phyloP scores from a whole-genome alignment of 495 filamentous ascomycete genomes.

The Trichoderma orchidacearum region DNA sequence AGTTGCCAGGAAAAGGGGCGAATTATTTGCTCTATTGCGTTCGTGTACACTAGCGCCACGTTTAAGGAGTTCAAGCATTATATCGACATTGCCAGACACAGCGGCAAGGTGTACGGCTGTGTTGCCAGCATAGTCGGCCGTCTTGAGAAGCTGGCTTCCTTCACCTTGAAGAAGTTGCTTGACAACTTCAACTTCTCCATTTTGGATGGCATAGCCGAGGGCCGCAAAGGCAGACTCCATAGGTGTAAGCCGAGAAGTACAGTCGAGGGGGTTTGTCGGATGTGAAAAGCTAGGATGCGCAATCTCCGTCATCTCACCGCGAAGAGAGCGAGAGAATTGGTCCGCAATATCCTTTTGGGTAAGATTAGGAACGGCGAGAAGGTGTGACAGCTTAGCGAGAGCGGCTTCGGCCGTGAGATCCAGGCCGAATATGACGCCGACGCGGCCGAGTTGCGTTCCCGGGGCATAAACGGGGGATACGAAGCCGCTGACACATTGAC shows the following conservation, averaged over 20 bases:
- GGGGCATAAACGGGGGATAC: constrained; percentile 87
- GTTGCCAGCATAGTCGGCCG: constrained; percentile 78
- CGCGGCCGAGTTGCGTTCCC: constrained; percentile 72
- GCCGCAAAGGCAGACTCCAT: constrained; percentile 47
- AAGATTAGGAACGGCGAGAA: constrained; percentile 57
- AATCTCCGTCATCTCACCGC: constrained; percentile 79
- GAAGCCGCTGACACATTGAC: constrained; percentile 79
- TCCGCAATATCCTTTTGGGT: constrained; percentile 45
- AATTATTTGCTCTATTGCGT: constrained; percentile 67
- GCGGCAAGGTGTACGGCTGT: constrained; percentile 60
- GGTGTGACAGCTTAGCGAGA: constrained; percentile 82
- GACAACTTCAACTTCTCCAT: constrained; percentile 52
- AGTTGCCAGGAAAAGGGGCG: constrained; percentile 68
- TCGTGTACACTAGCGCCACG: constrained; percentile 79
- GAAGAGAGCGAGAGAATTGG: constrained; percentile 61
- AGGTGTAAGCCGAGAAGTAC: constrained; percentile 17
- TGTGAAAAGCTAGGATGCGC: constrained; percentile 52
- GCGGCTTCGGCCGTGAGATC: constrained; percentile 93
- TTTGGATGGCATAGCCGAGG: constrained; percentile 69
- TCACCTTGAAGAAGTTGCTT: constrained; percentile 52
- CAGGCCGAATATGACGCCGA: constrained; percentile 83
- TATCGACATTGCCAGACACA: constrained; percentile 28
- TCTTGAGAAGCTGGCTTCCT: constrained; percentile 50
- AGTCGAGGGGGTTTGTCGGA: constrained; percentile 37
- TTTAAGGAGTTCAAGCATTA: constrained; percentile 58